Conservation (phyloP, 345 rosid genomes). For the Acer negundo region DNA sequence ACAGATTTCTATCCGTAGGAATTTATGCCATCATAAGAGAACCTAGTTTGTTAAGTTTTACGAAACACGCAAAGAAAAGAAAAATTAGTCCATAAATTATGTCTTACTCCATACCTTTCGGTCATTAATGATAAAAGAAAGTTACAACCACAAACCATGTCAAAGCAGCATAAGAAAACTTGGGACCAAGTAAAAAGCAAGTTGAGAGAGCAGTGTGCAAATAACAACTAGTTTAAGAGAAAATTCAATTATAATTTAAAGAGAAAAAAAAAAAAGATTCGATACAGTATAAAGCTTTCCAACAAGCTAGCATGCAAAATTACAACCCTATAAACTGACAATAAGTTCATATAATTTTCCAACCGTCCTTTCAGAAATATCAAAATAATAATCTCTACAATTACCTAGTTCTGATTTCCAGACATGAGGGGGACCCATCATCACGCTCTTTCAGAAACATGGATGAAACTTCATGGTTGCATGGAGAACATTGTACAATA, state of each 20-base stretch:
- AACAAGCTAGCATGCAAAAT: constrained; percentile 21
- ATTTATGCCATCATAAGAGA: no score
- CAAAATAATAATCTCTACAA: constrained; percentile 22
- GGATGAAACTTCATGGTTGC: constrained; percentile 8
- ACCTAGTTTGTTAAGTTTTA: no score
- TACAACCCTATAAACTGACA: constrained; percentile 20
- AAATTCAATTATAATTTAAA: neutral
- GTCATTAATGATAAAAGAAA: neutral
- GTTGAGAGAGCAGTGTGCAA: neutral
- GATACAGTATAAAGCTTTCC: constrained; percentile 14
- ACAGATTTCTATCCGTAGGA: no score
- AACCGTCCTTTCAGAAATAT: constrained; percentile 10
- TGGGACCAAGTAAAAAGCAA: neutral
- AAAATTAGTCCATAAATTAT: neutral
- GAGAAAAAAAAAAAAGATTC: constrained; percentile 3
- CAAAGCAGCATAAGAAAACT: neutral
- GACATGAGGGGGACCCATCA: neutral
- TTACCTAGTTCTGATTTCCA: constrained; percentile 23
- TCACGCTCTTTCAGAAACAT: constrained; percentile 12
- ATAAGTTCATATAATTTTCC: neutral
- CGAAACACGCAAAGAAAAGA: neutral
- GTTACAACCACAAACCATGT: neutral
- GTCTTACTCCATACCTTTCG: neutral
- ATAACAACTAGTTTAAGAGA: constrained; percentile 13
- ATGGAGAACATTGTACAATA: constrained; percentile 3